A percentile compares a stretch with the other conserved stretches of the same genome.
phyloP scores from a whole-genome alignment of 108 stramenopile genomes.

The Skeletonema marinoi region DNA sequence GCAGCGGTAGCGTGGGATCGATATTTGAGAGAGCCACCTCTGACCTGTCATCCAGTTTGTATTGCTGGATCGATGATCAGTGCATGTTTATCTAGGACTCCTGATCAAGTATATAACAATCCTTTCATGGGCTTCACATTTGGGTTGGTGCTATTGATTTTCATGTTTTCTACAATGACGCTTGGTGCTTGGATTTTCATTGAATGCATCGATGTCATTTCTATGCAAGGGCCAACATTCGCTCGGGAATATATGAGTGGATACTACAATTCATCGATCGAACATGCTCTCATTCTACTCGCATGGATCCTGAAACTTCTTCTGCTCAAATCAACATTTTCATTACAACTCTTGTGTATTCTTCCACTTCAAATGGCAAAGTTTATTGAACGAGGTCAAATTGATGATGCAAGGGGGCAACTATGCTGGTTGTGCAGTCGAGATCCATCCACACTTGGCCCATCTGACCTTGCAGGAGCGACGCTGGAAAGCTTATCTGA shows the following conservation, averaged over 20 bases:
- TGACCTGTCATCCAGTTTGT: conserved; percentile 49
- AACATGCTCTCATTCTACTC: background rate
- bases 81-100: background rate
- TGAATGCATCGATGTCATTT: background rate
- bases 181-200: conserved; percentile 21
- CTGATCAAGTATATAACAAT: conserved; percentile 18
- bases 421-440: conserved; percentile 59
- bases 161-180: conserved; percentile 16
- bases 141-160: conserved; percentile 24
- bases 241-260: background rate
- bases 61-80: conserved; percentile 45
- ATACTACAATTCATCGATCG: background rate
- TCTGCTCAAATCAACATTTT: conserved; percentile 46
- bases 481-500: conserved; percentile 48
- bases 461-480: conserved; percentile 44
- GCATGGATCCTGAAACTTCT: conserved; percentile 39
- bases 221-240: background rate
- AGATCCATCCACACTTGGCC: conserved; percentile 42
- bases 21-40: conserved; percentile 33
- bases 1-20: conserved; percentile 40
- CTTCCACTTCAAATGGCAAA: conserved; percentile 57
- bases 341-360: conserved; percentile 43
- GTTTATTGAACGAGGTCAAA: conserved; percentile 47
- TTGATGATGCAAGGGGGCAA: conserved; percentile 44
- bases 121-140: conserved; percentile 32